Evolutionary conservation across 2,329 filamentous ascomycete species (phyloP), one percentile per base, ranked within the genome.

Genomic region (Thelonectria discophora): DNA sequence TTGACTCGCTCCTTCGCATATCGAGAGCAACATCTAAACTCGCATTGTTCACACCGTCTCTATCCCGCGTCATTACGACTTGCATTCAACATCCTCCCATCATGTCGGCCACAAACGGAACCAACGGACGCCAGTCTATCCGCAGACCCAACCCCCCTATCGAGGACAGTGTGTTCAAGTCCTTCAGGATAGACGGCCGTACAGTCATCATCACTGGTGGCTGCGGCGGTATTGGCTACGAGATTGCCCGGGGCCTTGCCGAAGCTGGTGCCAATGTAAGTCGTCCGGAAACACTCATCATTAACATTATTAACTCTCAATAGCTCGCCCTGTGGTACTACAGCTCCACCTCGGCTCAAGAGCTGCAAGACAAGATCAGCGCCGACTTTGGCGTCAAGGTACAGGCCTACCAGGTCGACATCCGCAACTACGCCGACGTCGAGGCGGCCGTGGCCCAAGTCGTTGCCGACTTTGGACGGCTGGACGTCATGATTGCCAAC

Each of bases 401-500:
- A 11, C 21, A 63, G 32, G 55, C 63, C 10, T 67, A 69, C 52
- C 42, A 67, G 53, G 65, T 66, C 11, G 65, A 69, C 17, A 48
- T 69, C 8, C 64, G 60, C 40, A 63, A 61, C 8, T 55, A 56
- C 32, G 17, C 50, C 1, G 60, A 72, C 39, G 73, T 76, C 49
- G 69, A 75, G 63, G 63, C 68, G n/a, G 66, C 69, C 10, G 73
- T 73, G 3, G 67, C 68, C 11, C 66, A 69, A 30, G 73, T 74
- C 1, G 67, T 75, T 30, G 24, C 59, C 15, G 70, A 75, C 55
- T 76, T 77, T 65, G 73, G 74, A 24, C 66, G 71, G 18, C 64
- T 77, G n/a, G 75, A 77, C 53, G 69, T 76, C 21, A 74, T 76
- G 62, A 72, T 76, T 34, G 75, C 75, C 53, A 77, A 77, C 56